These are phyloP conservation scores for Aspergillus sp. DNA, from an alignment of 2,329 filamentous ascomycete species.

Conservation along the genomic window DNA sequence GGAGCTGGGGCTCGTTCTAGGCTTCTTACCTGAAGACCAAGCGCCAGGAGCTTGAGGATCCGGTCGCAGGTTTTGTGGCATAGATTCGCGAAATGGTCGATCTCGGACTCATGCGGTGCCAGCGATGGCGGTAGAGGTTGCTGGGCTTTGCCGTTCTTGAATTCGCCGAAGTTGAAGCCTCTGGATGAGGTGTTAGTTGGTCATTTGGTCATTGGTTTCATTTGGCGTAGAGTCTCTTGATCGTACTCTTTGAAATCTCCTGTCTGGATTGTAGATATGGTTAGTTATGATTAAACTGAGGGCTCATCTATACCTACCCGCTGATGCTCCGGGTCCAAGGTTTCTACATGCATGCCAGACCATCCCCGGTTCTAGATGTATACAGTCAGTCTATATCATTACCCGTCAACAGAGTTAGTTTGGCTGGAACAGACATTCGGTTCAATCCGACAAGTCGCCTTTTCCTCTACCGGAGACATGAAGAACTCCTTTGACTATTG, in stretches of 20 bases:
- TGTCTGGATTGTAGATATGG: constrained; percentile 48
- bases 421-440: constrained; percentile 48
- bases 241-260: constrained; percentile 88
- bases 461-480: constrained; percentile 66
- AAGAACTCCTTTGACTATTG: constrained; percentile 71
- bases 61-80: constrained; percentile 73
- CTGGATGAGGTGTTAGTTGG: constrained; percentile 44
- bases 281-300: constrained; percentile 1
- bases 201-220: background rate
- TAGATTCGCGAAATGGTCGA: constrained; percentile 65
- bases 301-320: constrained; percentile 52
- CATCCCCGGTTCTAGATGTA: constrained; percentile 74
- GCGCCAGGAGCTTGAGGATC: constrained; percentile 73
- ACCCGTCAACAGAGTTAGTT: background rate
- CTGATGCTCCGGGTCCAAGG: constrained; percentile 79
- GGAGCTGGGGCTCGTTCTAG: too few species aligned
- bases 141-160: constrained; percentile 64
- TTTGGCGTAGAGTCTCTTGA: background rate
- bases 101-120: constrained; percentile 56
- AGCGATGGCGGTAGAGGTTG: constrained; percentile 75
- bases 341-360: constrained; percentile 85
- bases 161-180: constrained; percentile 89
- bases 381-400: background rate
- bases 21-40: constrained; percentile 64
- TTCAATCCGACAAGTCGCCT: constrained; percentile 71